Evolutionary conservation across 2,329 filamentous ascomycete species (phyloP), one percentile per base, ranked within the genome.

Genomic region (Penicillium crustosum): DNA sequence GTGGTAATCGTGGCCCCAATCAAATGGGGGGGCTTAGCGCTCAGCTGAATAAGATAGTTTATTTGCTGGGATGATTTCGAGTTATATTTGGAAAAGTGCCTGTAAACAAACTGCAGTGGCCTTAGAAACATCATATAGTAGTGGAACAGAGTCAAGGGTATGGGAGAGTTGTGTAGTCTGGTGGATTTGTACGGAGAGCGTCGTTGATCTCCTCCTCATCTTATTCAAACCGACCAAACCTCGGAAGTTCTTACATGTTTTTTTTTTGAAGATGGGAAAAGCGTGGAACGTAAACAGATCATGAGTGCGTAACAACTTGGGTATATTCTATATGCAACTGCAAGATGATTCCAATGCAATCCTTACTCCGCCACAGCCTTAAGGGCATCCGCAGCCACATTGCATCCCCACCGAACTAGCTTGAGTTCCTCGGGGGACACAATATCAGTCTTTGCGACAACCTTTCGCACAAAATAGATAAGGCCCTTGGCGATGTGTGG

Each of bases 391-490:
- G 75, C 64, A 3, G 75, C 75, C 35, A 75, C 68, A 64, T 68
- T 74, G 58, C 75, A 76, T 42, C 79, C 73, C 79, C 78, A 72
- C 69, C 74, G 72, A 44, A 87, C 75, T 15, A 78, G 72, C 55
- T 81, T 82, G 62, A 73, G 77, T 64, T 87, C 84, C 47, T 76
- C 75, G 58, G 78, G 78, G n/a, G 72, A 75, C 23, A 78, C 74
- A 57, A 82, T 68, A 66, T 85, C 83, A 0, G 87, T 89, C 71
- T 87, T 89, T 5, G 83, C 80, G 17, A 97, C 82, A 44, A 89
- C 83, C 71, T 89, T 92, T 68, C 86, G 85, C 52, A 97, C 69
- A 70, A 96, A 94, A 74, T 88, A 95, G 60, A 89, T 86, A 63
- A 97, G 69, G 0, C 90, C 90, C 55, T 85, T 85, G 6, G 88